A percentile compares a stretch with the other conserved stretches of the same genome.
Evolutionary conservation across 257 asterid species (phyloP).

Genomic region (Fraxinus americana): DNA sequence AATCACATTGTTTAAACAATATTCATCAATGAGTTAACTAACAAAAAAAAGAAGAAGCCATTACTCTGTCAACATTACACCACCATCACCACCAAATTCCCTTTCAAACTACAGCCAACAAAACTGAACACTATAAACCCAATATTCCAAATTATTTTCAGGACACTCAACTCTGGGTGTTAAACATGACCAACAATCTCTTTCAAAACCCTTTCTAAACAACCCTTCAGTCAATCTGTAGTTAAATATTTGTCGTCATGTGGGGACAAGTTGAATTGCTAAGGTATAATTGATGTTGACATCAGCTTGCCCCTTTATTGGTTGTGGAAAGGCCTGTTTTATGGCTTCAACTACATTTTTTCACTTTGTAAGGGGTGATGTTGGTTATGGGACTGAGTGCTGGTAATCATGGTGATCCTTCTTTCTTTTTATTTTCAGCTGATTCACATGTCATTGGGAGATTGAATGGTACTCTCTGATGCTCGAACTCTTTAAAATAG

Average conservation of each 20-base stretch:
- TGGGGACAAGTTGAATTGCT: neutral
- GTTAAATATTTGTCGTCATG: neutral
- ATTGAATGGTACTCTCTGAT: no score
- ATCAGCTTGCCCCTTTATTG: neutral
- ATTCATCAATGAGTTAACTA: neutral
- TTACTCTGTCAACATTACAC: neutral
- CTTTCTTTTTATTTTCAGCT: neutral
- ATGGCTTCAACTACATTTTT: neutral
- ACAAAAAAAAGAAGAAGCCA: neutral
- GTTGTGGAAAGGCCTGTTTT: neutral
- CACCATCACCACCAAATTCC: neutral
- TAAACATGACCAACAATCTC: neutral
- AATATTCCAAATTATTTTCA: neutral
- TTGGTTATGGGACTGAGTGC: neutral
- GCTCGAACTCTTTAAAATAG: no score
- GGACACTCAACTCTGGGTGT: neutral
- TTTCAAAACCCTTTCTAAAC: neutral
- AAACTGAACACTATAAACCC: neutral
- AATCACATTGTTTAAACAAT: neutral
- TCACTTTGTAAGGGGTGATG: neutral
- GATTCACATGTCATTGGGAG: neutral
- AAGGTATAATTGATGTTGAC: neutral
- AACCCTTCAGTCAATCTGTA: neutral
- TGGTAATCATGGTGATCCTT: neutral
- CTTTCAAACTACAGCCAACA: neutral